Evolutionary conservation across 805 yeast species (phyloP), one percentile per base, ranked within the genome.

Genomic region (Lipomyces orientalis): DNA sequence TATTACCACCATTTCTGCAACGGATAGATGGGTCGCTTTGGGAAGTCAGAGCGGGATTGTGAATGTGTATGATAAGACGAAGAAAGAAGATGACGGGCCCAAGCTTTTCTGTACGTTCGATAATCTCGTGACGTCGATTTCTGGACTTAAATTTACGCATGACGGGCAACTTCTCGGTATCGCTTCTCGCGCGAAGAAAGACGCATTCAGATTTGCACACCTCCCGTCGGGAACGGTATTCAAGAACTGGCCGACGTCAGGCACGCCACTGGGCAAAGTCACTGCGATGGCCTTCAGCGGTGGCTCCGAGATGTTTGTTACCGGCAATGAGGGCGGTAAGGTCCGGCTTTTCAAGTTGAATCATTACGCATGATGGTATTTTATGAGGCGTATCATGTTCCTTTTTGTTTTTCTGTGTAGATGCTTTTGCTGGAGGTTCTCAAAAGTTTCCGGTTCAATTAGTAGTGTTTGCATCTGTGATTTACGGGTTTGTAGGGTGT

Each of bases 241-340:
- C 80, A 83, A 88, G 60, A 95, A 95, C 81, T 95, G 99, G 99
- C 99, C 99, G 19, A 95, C 98, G 1, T 88, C 94, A 62, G 93
- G 93, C 5, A 94, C 99, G 0, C 98, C 99, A 10, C 84, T 95
- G 72, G 99, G 99, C n/a, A 87, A 89, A 72, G 97, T 95, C 43
- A 91, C 97, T 0, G 79, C 88, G 19, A 89, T 87, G 1, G 85
- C 87, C 16, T 94, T 94, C 78, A 87, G 96, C 55, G 92, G 95
- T 34, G 86, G 86, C 70, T 87, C 88, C 67, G 95, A 91, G 78
- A 86, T 93, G 88, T 78, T 95, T 60, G 91, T 93, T 19, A 86
- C 92, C 0, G 99, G 97, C 70, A 94, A 93, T 75, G 97, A 91
- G 74, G 91, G 87, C 33, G 99, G 99, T 9, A 88, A 86, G 75